These are phyloP conservation scores for Halteria grandinella DNA, from an alignment of 73 alveolate genomes.

Conservation along the genomic window DNA sequence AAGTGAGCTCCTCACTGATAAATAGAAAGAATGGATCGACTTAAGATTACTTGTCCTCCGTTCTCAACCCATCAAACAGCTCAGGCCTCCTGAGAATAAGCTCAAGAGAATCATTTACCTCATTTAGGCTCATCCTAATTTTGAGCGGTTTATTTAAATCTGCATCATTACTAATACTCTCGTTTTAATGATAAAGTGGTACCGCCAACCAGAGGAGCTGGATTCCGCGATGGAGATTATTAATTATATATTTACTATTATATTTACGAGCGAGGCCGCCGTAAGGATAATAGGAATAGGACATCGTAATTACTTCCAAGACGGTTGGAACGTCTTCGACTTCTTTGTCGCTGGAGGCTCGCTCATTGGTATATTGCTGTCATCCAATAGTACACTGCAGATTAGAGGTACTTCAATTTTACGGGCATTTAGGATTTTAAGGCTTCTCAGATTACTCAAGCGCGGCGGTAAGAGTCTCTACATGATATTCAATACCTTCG, in stretches of 20 bases:
- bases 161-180: slow-evolving; percentile 34
- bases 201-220: slow-evolving; percentile 19
- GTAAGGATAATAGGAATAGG: slow-evolving; percentile 24
- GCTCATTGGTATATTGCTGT: neutral
- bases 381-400: neutral
- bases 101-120: slow-evolving; percentile 14
- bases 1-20: slow-evolving; percentile 42
- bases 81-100: neutral
- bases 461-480: slow-evolving; percentile 63
- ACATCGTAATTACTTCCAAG: neutral
- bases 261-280: slow-evolving; percentile 13
- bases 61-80: slow-evolving; percentile 41
- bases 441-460: slow-evolving; percentile 64
- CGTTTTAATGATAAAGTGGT: slow-evolving; percentile 37
- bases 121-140: neutral
- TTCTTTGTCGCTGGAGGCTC: slow-evolving; percentile 50
- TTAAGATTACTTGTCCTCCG: slow-evolving; percentile 25
- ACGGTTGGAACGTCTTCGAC: slow-evolving; percentile 47
- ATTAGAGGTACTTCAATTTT: slow-evolving; percentile 68
- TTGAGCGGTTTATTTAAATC: slow-evolving; percentile 6
- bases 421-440: slow-evolving; percentile 66
- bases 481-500: slow-evolving; percentile 62
- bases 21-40: slow-evolving; percentile 69
- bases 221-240: neutral
- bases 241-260: slow-evolving; percentile 21